Evolutionary conservation across 1,284 basidiomycete genomes (phyloP).

Genomic region (Leucoagaricus sp.): DNA sequence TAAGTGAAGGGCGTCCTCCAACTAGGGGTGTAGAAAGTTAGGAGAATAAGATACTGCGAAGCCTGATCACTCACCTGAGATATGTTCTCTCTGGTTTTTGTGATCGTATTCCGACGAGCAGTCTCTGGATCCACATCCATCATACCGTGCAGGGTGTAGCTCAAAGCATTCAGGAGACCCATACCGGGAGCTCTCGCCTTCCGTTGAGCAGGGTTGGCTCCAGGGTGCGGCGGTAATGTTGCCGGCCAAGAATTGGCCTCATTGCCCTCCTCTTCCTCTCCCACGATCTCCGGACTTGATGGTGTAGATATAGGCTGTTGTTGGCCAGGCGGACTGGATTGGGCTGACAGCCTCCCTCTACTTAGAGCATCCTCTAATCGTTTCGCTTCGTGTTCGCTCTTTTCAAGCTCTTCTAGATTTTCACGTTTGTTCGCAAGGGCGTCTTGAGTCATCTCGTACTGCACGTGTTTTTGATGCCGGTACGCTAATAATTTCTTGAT

Average conservation of each 20-base stretch:
- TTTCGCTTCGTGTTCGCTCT: slow-evolving; percentile 88
- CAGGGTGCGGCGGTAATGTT: slow-evolving; percentile 72
- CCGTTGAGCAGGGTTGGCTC: slow-evolving; percentile 63
- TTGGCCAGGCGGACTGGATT: background rate
- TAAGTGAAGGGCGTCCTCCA: slow-evolving; percentile 90
- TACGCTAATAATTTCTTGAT: slow-evolving; percentile 94
- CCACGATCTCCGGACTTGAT: slow-evolving; percentile 33
- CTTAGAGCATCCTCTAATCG: slow-evolving; percentile 87
- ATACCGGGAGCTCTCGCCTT: slow-evolving; percentile 67
- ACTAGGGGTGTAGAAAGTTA: slow-evolving; percentile 43
- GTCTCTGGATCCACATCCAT: slow-evolving; percentile 99
- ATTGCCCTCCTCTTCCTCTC: slow-evolving; percentile 27
- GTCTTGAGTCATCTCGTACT: slow-evolving; percentile 97
- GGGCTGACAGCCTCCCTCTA: slow-evolving; percentile 45
- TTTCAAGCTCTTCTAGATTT: slow-evolving; percentile 88
- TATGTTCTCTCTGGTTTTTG: slow-evolving; percentile 92
- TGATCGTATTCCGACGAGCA: slow-evolving; percentile 89
- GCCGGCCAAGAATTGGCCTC: slow-evolving; percentile 18
- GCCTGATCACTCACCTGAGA: slow-evolving; percentile 67
- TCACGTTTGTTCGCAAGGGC: slow-evolving; percentile 86
- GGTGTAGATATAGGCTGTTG: slow-evolving; percentile 23
- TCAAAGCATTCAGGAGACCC: slow-evolving; percentile 90
- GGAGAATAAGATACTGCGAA: slow-evolving; percentile 7
- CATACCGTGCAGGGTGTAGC: slow-evolving; percentile 94
- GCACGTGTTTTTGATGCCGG: slow-evolving; percentile 97